Conservation (phyloP, 2,329 filamentous ascomycete species). For the Fusarium drepaniforme region DNA sequence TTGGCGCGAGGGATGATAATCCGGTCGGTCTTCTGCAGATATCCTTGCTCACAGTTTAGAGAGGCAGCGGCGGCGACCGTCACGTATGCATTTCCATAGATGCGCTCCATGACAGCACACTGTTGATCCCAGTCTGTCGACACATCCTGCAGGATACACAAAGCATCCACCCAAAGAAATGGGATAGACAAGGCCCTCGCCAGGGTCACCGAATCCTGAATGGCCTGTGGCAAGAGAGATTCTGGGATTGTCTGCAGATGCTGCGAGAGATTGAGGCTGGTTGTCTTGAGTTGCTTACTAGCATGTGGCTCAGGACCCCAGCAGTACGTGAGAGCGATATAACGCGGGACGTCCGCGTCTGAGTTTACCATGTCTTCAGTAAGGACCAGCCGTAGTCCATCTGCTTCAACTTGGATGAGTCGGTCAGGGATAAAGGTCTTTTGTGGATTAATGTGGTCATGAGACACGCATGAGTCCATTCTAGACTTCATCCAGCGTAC, state of each 20-base stretch:
- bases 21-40: not conserved
- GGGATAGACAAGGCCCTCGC: not conserved
- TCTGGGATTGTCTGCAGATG: not conserved
- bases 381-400: not conserved
- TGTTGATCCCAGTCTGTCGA: not conserved
- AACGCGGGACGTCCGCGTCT: not conserved
- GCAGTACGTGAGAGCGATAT: not conserved
- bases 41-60: not conserved
- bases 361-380: not conserved
- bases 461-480: not conserved
- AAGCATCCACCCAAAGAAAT: slow-evolving; percentile 2
- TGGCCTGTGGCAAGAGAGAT: not conserved
- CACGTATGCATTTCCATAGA: not conserved
- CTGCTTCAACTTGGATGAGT: not conserved
- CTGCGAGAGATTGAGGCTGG: not conserved
- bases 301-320: not conserved
- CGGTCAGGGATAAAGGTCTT: not conserved
- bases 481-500: not conserved
- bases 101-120: not conserved
- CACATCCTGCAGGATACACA: slow-evolving; percentile 2
- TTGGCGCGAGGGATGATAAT: not conserved
- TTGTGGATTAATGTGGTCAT: not conserved
- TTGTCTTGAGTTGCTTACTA: not conserved
- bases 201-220: not conserved
- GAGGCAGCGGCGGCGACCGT: not conserved